Percentiles rank a stretch among this genome's conserved stretches.
phyloP scores from a whole-genome alignment of 2,329 filamentous ascomycete species.

The Helotiales sp. region DNA sequence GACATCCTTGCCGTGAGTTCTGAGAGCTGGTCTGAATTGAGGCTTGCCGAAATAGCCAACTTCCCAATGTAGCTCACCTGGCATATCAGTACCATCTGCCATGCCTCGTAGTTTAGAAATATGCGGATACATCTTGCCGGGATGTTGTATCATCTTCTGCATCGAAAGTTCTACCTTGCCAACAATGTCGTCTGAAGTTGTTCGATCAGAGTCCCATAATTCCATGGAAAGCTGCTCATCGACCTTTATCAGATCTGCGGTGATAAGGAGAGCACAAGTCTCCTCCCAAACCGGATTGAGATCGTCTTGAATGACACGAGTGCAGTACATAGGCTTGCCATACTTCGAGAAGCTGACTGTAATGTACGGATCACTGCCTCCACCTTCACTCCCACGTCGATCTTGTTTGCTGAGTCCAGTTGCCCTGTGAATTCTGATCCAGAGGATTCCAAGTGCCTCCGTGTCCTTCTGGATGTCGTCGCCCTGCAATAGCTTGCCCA shows the following conservation, averaged over 20 bases:
- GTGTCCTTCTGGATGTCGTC: slow-evolving; percentile 92
- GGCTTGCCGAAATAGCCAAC: slow-evolving; percentile 94
- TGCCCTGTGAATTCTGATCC: slow-evolving; percentile 88
- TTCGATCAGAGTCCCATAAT: slow-evolving; percentile 93
- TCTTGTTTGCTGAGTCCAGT: slow-evolving; percentile 91
- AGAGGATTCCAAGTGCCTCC: slow-evolving; percentile 82
- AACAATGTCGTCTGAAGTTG: slow-evolving; percentile 90
- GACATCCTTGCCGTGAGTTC: slow-evolving; percentile 83
- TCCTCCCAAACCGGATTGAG: slow-evolving; percentile 93
- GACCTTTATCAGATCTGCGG: slow-evolving; percentile 85
- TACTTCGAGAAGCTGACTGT: slow-evolving; percentile 95
- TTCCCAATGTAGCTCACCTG: slow-evolving; percentile 92
- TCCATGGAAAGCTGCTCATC: slow-evolving; percentile 93
- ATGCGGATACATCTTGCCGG: slow-evolving; percentile 89
- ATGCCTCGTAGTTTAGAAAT: slow-evolving; percentile 80
- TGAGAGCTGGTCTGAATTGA: slow-evolving; percentile 78
- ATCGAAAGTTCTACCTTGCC: slow-evolving; percentile 93
- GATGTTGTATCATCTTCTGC: slow-evolving; percentile 92
- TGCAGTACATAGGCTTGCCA: slow-evolving; percentile 96
- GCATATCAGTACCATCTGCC: slow-evolving; percentile 84
- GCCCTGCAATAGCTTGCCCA: slow-evolving; percentile 86
- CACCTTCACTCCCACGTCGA: slow-evolving; percentile 73
- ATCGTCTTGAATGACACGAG: slow-evolving; percentile 91
- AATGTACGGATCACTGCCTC: slow-evolving; percentile 93
- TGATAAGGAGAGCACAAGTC: slow-evolving; percentile 80